Percentiles rank a stretch among this genome's conserved stretches.
Conservation (phyloP, 768 basidiomycete species). For the Pisolithus marmoratus region DNA sequence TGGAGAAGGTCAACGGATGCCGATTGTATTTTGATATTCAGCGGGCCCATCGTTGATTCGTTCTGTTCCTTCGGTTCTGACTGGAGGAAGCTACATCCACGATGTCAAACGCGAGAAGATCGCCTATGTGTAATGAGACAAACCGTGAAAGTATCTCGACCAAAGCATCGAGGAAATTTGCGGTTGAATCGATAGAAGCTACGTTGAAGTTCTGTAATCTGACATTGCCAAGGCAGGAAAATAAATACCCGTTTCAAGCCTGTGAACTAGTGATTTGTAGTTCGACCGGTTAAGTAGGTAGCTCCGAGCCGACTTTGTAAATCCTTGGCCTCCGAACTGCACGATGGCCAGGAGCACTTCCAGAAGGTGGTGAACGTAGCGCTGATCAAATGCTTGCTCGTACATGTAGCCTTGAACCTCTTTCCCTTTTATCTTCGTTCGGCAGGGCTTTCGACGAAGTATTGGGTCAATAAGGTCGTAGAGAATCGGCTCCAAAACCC, state of each 20-base stretch:
- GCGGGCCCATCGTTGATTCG: constrained; percentile 47
- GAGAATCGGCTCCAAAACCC: constrained; percentile 87
- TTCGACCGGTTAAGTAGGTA: constrained; percentile 60
- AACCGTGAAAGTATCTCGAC: constrained; percentile 71
- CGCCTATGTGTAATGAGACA: constrained; percentile 13
- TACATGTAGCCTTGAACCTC: constrained; percentile 67
- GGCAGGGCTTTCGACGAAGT: constrained; percentile 47
- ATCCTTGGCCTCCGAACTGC: constrained; percentile 86
- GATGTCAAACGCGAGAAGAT: constrained; percentile 1
- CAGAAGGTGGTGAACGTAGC: constrained; percentile 63
- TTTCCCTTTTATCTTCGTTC: constrained; percentile 52
- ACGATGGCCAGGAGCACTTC: constrained; percentile 74
- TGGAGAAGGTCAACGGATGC: constrained; percentile 79
- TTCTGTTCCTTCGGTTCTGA: constrained; percentile 62
- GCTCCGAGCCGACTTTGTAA: constrained; percentile 66
- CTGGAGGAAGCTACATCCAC: constrained; percentile 55
- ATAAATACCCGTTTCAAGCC: constrained; percentile 54
- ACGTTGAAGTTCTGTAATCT: constrained; percentile 5
- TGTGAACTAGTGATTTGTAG: constrained; percentile 54
- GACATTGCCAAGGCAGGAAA: not conserved
- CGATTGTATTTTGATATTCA: constrained; percentile 66
- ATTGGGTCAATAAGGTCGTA: constrained; percentile 69
- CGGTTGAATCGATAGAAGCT: constrained; percentile 43
- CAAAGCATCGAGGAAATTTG: constrained; percentile 72
- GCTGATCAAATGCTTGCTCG: constrained; percentile 72